Evolutionary conservation across 805 yeast species (phyloP).

Genomic region (Starmera pachycereana): DNA sequence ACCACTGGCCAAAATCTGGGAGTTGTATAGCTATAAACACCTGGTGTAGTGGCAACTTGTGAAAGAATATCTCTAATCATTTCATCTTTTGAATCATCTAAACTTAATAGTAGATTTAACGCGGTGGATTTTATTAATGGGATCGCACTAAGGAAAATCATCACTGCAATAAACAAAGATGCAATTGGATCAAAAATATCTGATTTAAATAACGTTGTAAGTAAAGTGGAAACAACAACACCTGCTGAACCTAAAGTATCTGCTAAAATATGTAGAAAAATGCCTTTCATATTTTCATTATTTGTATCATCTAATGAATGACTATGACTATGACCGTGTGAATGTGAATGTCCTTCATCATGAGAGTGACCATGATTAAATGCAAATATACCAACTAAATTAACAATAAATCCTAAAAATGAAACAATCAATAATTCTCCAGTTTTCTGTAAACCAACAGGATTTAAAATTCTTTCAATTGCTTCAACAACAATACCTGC

Average conservation of each 20-base stretch:
- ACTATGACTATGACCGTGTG: conserved; percentile 31
- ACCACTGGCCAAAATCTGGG: conserved; percentile 84
- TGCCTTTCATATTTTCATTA: conserved; percentile 85
- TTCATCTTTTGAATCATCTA: conserved; percentile 51
- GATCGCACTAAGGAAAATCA: conserved; percentile 72
- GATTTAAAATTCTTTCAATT: conserved; percentile 65
- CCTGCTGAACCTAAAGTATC: conserved; percentile 97
- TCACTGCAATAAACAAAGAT: conserved; percentile 72
- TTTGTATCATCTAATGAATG: conserved; percentile 21
- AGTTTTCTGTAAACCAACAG: conserved; percentile 69
- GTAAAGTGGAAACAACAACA: conserved; percentile 80
- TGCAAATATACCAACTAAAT: conserved; percentile 87
- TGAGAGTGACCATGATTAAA: conserved; percentile 75
- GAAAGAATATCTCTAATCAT: conserved; percentile 52
- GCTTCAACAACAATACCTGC: conserved; percentile 85
- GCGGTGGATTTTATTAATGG: conserved; percentile 82
- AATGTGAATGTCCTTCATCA: conserved; percentile 31
- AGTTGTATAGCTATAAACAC: conserved; percentile 75
- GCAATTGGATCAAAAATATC: conserved; percentile 89
- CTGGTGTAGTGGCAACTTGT: conserved; percentile 61
- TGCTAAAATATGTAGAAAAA: conserved; percentile 86
- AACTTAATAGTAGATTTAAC: conserved; percentile 52
- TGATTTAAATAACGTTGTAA: conserved; percentile 56
- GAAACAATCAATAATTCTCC: conserved; percentile 82
- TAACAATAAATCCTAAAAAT: conserved; percentile 74